phyloP scores from a whole-genome alignment of 345 rosid genomes.

The Gossypium australe region DNA sequence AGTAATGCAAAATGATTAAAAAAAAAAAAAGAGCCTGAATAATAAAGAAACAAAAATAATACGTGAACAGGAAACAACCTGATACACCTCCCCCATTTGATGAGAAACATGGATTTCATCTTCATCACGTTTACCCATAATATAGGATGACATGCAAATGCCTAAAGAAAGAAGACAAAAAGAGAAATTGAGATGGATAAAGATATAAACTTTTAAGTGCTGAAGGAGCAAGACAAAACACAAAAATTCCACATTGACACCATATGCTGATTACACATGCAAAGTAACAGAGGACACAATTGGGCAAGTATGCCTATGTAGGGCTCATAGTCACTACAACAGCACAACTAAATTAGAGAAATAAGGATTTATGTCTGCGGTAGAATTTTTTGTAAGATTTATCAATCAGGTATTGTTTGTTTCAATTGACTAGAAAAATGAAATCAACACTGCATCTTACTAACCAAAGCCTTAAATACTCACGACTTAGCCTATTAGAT shows the following conservation, averaged over 20 bases:
- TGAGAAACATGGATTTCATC: constrained; percentile 34
- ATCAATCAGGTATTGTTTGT: not conserved
- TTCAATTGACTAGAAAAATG: not conserved
- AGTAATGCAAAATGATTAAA: not conserved
- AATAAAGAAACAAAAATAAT: constrained; percentile 1
- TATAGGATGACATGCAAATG: constrained; percentile 64
- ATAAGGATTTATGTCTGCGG: not conserved
- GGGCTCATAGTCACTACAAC: not conserved
- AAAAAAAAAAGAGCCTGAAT: not conserved
- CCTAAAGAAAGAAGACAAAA: constrained; percentile 32
- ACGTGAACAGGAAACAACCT: constrained; percentile 39
- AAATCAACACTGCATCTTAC: not conserved
- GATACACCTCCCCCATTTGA: constrained; percentile 57
- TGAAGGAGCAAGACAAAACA: not conserved
- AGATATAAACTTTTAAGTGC: not conserved
- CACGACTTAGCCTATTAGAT: not conserved
- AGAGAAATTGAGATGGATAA: not conserved
- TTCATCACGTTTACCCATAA: constrained; percentile 37
- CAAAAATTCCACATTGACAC: not conserved
- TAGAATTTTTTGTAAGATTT: not conserved
- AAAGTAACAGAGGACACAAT: not conserved
- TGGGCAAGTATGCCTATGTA: not conserved
- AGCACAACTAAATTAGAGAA: not conserved
- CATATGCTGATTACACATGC: not conserved
- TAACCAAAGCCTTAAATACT: not conserved